phyloP scores from a whole-genome alignment of 2,329 filamentous ascomycete genomes.

The Hymenoscyphus linearis region DNA sequence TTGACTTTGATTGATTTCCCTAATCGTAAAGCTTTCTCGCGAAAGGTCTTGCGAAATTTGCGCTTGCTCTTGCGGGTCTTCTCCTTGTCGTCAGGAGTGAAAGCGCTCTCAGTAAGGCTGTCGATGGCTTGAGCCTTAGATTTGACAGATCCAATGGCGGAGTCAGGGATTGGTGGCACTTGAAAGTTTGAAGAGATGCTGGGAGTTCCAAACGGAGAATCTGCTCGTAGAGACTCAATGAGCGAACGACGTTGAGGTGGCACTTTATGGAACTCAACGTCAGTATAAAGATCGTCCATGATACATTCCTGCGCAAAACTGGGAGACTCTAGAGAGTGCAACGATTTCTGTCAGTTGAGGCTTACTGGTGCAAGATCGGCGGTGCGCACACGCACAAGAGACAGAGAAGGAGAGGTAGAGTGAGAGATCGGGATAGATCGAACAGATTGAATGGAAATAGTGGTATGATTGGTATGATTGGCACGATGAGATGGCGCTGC shows the following conservation, averaged over 20 bases:
- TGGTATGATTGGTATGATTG: too few species aligned
- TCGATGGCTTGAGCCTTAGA: background rate
- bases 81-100: background rate
- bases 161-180: background rate
- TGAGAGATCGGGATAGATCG: too few species aligned
- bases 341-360: background rate
- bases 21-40: background rate
- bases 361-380: background rate
- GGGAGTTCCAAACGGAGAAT: background rate
- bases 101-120: background rate
- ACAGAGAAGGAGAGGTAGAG: too few species aligned
- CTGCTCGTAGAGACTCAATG: background rate
- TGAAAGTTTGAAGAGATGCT: slow-evolving; percentile 5
- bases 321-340: background rate
- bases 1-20: background rate
- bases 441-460: too few species aligned
- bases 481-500: too few species aligned
- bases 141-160: background rate
- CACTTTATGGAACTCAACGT: background rate
- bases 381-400: too few species aligned
- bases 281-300: background rate
- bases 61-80: background rate
- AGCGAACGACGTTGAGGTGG: background rate
- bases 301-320: background rate
- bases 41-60: background rate